Conservation (phyloP, 1,284 basidiomycete genomes). For the Malassezia arunalokei region DNA sequence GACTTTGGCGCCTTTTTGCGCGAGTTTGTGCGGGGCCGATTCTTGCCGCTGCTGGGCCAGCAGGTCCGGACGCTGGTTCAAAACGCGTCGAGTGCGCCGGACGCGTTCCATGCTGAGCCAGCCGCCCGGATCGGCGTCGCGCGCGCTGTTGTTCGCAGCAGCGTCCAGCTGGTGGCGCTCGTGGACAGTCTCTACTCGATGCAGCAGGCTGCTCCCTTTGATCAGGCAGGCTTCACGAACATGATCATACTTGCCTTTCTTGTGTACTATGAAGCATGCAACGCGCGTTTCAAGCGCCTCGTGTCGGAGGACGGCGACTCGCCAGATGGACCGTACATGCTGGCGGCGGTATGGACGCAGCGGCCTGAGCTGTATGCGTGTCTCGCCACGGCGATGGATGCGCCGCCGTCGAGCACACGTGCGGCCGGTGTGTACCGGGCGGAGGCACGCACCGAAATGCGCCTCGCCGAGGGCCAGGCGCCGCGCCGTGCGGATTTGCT, state of each 20-base stretch:
- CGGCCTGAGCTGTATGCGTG: conserved; percentile 62
- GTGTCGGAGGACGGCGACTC: conserved; percentile 48
- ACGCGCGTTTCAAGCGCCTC: conserved; percentile 68
- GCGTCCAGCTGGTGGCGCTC: conserved; percentile 71
- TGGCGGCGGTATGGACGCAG: conserved; percentile 36
- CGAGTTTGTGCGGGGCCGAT: conserved; percentile 84
- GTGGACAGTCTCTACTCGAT: conserved; percentile 86
- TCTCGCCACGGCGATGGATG: conserved; percentile 53
- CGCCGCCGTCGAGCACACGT: neutral
- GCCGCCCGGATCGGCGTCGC: conserved; percentile 35
- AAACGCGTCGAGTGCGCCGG: conserved; percentile 48
- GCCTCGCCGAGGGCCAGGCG: conserved; percentile 22
- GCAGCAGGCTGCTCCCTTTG: conserved; percentile 87
- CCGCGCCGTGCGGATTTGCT: conserved; percentile 54
- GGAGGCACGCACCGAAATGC: conserved; percentile 17
- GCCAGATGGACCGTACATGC: conserved; percentile 9
- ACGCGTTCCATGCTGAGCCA: conserved; percentile 53
- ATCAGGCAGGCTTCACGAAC: conserved; percentile 70
- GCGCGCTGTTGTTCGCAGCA: conserved; percentile 70
- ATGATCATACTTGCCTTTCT: conserved; percentile 88
- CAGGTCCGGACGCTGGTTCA: conserved; percentile 54
- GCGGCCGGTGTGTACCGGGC: neutral
- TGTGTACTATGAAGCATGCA: conserved; percentile 89
- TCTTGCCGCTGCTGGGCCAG: conserved; percentile 87
- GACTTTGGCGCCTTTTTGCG: conserved; percentile 69